These are phyloP conservation scores for Paecilomyces variotii DNA, from an alignment of 2,329 filamentous ascomycete genomes.

Conservation along the genomic window DNA sequence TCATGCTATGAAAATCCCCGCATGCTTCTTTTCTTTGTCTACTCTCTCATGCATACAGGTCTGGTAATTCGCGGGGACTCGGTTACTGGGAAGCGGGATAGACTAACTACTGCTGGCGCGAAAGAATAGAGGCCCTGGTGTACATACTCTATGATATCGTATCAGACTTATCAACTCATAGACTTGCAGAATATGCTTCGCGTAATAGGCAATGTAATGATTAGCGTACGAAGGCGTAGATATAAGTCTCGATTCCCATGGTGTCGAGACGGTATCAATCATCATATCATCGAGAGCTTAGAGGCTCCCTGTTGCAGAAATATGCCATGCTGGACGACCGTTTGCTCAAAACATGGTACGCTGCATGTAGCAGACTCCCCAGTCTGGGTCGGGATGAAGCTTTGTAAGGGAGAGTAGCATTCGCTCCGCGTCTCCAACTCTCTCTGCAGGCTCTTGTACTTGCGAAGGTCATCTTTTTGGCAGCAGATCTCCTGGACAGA, in stretches of 20 bases:
- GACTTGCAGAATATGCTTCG: neutral
- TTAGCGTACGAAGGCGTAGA: neutral
- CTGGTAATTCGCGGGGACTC: constrained; percentile 3
- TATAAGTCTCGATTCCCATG: neutral
- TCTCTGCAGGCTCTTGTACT: neutral
- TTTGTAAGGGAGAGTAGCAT: neutral
- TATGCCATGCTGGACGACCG: neutral
- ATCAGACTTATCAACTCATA: neutral
- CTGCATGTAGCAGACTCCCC: no score
- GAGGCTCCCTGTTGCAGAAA: neutral
- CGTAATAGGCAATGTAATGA: neutral
- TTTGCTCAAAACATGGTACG: no score
- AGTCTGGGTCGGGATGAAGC: no score
- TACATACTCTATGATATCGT: constrained; percentile 14
- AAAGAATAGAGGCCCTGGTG: constrained; percentile 11
- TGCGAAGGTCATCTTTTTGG: neutral
- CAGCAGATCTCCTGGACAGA: neutral
- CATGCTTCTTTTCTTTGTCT: neutral
- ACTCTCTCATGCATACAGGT: constrained; percentile 8
- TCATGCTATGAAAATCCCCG: neutral
- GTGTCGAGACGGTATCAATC: no score
- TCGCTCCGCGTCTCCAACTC: no score
- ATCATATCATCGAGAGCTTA: neutral
- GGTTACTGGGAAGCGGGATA: constrained; percentile 12
- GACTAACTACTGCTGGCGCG: constrained; percentile 6